phyloP scores from a whole-genome alignment of 208 protist species.

The Crithidia acanthocephali region DNA sequence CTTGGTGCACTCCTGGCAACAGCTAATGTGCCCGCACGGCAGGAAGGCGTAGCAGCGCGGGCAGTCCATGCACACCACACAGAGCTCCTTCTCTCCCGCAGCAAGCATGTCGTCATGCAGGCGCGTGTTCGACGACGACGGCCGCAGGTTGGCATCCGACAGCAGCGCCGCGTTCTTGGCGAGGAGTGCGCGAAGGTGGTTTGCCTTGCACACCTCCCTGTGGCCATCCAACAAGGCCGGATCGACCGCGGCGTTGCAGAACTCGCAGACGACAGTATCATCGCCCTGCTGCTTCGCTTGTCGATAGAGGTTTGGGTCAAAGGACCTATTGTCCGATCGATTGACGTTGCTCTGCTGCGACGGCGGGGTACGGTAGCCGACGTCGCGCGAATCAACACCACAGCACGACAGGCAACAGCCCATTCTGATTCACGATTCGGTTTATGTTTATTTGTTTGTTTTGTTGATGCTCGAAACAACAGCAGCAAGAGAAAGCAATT shows the following conservation, averaged over 20 bases:
- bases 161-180: conserved; percentile 30
- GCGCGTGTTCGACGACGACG: conserved; percentile 14
- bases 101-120: conserved; percentile 15
- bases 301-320: neutral
- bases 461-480: neutral
- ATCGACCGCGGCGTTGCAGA: conserved; percentile 56
- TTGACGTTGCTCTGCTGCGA: conserved; percentile 9
- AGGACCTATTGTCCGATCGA: conserved; percentile 8
- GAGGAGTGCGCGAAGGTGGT: conserved; percentile 29
- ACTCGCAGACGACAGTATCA: conserved; percentile 28
- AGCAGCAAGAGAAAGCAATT: neutral
- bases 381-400: conserved; percentile 10
- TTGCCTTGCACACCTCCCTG: conserved; percentile 55
- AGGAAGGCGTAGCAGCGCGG: conserved; percentile 75
- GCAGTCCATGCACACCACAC: conserved; percentile 74
- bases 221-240: conserved; percentile 63
- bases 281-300: neutral
- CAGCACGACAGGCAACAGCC: conserved; percentile 18
- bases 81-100: conserved; percentile 60
- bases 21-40: conserved; percentile 87
- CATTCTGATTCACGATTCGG: neutral
- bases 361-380: neutral
- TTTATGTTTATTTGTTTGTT: too few relatives aligned
- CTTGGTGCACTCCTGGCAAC: conserved; percentile 67
- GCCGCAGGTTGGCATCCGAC: conserved; percentile 18